Evolutionary conservation across 163 green algal genomes (phyloP), one percentile per base, ranked within the genome.

Genomic region (Scenedesmus sp.): DNA sequence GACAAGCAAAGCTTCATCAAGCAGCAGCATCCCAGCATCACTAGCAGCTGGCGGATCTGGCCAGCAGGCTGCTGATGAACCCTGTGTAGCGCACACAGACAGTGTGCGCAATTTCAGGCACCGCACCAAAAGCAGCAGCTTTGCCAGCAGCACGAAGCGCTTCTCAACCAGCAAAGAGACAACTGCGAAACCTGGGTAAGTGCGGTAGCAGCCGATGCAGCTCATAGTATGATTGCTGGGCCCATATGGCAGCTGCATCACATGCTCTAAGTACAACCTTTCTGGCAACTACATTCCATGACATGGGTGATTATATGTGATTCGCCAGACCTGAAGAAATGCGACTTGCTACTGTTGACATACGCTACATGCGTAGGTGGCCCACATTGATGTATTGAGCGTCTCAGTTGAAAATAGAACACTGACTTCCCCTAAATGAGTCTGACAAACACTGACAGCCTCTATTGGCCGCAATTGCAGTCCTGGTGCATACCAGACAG

Each of bases 41-140:
- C 13, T 10, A 85, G 77, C 77, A 85, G 15, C 54, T 34, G 26
- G 23, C 23, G 54, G 59, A 52, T 1, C 56, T 86, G 9, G 23
- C 46, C n/a, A 46, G 66, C 66, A 26, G 7, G 66, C 18, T 76
- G 66, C 18, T 6, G 66, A 18, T 76, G 66, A 18, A 23, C 10
- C 62, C 66, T 34, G 66, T 23, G 3, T 10, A 52, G 70, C 70
- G 52, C 20, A 1, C 5, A 15, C 23, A 16, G 5, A n/a, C 12
- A 1, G 2, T 2, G 23, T 52, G 23, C 4, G 12, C 4, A 23
- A 79, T 52, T 5, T 5, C 5, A 52, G 52, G 12, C 59, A 34
- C 54, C 13, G 54, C n/a, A 82, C 59, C 5, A 83, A n/a, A 13
- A 90, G 85, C 66, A 90, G 85, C 66, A 83, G 64, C 62, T 90